Evolutionary conservation across 495 filamentous ascomycete genomes (phyloP), one percentile per base, ranked within the genome.

Genomic region (Penicillium paxilli): DNA sequence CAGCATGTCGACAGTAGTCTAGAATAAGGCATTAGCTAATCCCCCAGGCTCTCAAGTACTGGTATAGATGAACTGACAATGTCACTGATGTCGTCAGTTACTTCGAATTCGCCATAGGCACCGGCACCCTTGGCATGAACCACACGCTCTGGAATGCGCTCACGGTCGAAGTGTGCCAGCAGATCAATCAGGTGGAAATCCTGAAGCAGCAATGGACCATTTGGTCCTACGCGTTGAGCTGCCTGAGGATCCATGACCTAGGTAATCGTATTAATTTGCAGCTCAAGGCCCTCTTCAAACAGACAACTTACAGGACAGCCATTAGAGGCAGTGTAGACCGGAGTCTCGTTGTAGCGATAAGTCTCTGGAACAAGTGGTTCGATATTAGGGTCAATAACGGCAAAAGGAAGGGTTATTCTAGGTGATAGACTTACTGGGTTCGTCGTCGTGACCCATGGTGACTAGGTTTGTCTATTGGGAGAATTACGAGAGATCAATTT

Each of bases 51-150:
- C 6, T 47, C 8, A 9, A 7, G 12, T 49, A 20, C 19, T 10
- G 3, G 2, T 4, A 37, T 37, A 11, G 16, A 23, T 16, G 30
- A 37, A 58, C 64, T 45, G 54, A 65, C 61, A 4, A 84, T 65
- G 51, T 84, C 80, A 41, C 76, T 77, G 41, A 85, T 80, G 47
- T 88, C 83, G 42, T 83, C 78, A 32, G 87, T 90, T 33, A 87
- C 81, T 54, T 85, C 86, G 67, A 90, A 91, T 52, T 83, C 81
- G 46, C 89, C 89, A 60, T 88, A 89, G 46, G 90, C 90, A 24
- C 88, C 89, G 50, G 86, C 85, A 49, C 90, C 90, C 64, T 90
- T 89, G 30, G 89, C 89, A 51, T 94, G 90, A 26, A 92, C 90
- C 44, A 91, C 87, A 40, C 85, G 80, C 69, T 89, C 86, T 1